Conservation (phyloP, 352 stramenopile genomes). For the Phytophthora pisi region DNA sequence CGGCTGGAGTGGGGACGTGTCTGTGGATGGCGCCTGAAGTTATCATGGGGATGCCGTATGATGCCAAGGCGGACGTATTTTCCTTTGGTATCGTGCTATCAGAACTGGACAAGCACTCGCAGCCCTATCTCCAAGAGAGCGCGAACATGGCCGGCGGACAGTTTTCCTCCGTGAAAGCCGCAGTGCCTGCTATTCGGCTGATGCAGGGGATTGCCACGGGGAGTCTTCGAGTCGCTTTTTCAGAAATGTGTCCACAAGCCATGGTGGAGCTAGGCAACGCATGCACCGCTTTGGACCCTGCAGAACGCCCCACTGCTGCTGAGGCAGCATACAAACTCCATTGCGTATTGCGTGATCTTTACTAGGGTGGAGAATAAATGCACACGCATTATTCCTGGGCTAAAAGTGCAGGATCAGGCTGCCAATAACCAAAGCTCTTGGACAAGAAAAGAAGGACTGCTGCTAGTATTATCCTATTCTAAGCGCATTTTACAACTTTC, state of each 20-base stretch:
- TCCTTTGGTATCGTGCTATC: conserved; percentile 22
- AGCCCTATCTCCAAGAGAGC: conserved; percentile 8
- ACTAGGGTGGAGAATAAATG: neutral
- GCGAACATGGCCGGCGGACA: neutral
- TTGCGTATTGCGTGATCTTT: neutral
- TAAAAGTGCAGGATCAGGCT: too few species aligned
- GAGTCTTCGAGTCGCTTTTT: neutral
- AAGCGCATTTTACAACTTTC: neutral
- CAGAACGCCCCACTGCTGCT: neutral
- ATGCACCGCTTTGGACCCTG: conserved; percentile 1
- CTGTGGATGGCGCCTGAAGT: conserved; percentile 25
- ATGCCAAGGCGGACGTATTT: conserved; percentile 24
- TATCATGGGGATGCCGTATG: conserved; percentile 14
- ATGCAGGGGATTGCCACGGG: neutral
- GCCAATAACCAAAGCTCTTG: neutral
- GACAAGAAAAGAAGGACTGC: neutral
- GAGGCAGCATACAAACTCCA: conserved; percentile 1
- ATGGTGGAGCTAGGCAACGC: neutral
- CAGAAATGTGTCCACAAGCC: neutral
- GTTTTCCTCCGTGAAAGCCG: neutral
- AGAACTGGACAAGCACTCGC: conserved; percentile 14
- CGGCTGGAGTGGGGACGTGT: conserved; percentile 19
- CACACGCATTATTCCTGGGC: too few species aligned
- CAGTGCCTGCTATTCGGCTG: neutral
- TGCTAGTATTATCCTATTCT: neutral